Evolutionary conservation across 1,284 basidiomycete species (phyloP).

Genomic region (Boletus semigastroideus): DNA sequence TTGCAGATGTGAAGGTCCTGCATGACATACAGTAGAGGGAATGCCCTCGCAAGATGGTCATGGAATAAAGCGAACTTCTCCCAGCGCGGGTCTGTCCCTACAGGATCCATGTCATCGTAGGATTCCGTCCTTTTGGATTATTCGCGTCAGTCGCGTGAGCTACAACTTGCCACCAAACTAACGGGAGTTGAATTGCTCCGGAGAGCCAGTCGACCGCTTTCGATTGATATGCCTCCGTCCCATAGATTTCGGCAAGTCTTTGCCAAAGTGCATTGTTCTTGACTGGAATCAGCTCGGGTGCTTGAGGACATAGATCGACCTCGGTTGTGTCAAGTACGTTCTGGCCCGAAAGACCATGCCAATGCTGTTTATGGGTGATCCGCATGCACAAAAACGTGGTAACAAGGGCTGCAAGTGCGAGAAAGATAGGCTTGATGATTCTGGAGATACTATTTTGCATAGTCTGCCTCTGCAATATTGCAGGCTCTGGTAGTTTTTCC

Average conservation of each 20-base stretch:
- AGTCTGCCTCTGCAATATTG: background rate
- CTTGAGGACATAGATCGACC: constrained; percentile 29
- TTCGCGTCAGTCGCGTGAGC: background rate
- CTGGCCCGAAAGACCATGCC: background rate
- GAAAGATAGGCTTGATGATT: constrained; percentile 7
- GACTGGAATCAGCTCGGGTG: constrained; percentile 24
- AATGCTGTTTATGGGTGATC: constrained; percentile 1
- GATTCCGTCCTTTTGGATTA: constrained; percentile 33
- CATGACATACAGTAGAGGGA: constrained; percentile 40
- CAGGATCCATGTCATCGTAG: constrained; percentile 42
- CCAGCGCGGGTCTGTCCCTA: constrained; percentile 48
- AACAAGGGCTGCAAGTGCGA: constrained; percentile 19
- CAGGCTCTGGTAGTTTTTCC: constrained; percentile 10
- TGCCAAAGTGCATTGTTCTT: constrained; percentile 29
- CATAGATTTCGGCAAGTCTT: constrained; percentile 24
- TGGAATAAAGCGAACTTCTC: constrained; percentile 45
- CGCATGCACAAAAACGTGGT: constrained; percentile 9
- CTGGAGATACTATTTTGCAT: constrained; percentile 3
- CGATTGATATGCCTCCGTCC: constrained; percentile 31
- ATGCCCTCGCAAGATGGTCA: constrained; percentile 40
- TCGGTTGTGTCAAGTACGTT: background rate
- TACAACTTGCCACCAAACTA: constrained; percentile 8
- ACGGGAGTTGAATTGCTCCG: constrained; percentile 39
- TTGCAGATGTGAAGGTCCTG: background rate
- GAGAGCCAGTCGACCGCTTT: constrained; percentile 37